phyloP scores from a whole-genome alignment of 345 rosid genomes.

The Trapa incisa region DNA sequence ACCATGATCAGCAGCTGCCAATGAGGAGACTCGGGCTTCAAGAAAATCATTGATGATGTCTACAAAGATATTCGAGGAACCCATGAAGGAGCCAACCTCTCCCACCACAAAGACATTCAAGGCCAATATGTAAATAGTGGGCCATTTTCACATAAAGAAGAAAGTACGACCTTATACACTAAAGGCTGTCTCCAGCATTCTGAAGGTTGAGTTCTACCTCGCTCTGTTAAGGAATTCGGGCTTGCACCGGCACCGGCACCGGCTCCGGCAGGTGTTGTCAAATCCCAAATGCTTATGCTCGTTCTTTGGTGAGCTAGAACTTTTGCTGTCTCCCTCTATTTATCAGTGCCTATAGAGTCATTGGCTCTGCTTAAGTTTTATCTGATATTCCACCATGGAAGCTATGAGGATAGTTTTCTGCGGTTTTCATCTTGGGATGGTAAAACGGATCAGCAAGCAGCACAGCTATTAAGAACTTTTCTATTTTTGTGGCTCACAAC shows the following conservation, averaged over 20 bases:
- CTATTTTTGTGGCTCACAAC: too few relatives aligned
- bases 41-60: constrained; percentile 39
- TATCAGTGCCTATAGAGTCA: background rate
- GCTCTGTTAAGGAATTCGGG: too few relatives aligned
- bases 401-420: background rate
- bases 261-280: too few relatives aligned
- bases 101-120: constrained; percentile 48
- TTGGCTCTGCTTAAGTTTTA: background rate
- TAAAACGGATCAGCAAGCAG: too few relatives aligned
- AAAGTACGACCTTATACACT: constrained; percentile 32
- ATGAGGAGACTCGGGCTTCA: constrained; percentile 28
- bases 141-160: constrained; percentile 30
- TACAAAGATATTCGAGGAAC: constrained; percentile 47
- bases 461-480: too few relatives aligned
- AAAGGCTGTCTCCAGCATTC: constrained; percentile 49
- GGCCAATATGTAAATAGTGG: constrained; percentile 23
- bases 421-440: too few relatives aligned
- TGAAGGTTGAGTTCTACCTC: constrained; percentile 11
- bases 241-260: too few relatives aligned
- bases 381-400: background rate
- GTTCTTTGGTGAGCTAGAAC: background rate
- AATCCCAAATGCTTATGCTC: background rate
- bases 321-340: background rate
- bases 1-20: constrained; percentile 44
- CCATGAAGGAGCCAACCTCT: constrained; percentile 22